Percentiles rank a stretch among this genome's conserved stretches.
phyloP scores from a whole-genome alignment of 1,284 basidiomycete genomes.

The Irpex lacteus region DNA sequence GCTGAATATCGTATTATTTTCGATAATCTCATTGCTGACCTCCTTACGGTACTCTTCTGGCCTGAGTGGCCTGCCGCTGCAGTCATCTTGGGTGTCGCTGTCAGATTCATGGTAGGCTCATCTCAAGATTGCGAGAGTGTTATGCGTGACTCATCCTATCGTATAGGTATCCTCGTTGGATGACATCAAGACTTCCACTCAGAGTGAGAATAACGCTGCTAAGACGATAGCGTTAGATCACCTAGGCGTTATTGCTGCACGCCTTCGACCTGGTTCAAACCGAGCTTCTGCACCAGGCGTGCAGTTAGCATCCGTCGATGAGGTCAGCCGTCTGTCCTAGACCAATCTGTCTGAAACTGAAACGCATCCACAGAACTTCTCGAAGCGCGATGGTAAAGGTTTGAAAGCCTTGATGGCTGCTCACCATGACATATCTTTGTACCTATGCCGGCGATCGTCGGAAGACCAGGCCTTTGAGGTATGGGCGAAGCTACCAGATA shows the following conservation, averaged over 20 bases:
- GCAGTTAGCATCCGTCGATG: conserved; percentile 59
- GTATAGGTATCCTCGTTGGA: conserved; percentile 72
- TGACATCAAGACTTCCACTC: conserved; percentile 68
- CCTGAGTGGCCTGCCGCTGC: conserved; percentile 97
- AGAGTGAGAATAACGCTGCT: conserved; percentile 74
- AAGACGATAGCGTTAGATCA: conserved; percentile 92
- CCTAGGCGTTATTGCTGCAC: conserved; percentile 87
- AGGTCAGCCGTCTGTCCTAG: conserved; percentile 36
- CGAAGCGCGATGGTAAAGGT: conserved; percentile 45
- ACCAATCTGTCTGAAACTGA: not conserved
- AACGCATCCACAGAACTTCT: conserved; percentile 47
- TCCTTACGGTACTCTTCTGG: conserved; percentile 87
- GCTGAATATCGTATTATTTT: conserved; percentile 90
- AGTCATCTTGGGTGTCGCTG: conserved; percentile 74
- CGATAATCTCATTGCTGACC: conserved; percentile 85
- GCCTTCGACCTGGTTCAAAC: conserved; percentile 65
- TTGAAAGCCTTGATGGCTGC: conserved; percentile 56
- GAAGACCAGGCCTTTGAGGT: conserved; percentile 81
- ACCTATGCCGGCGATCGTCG: conserved; percentile 64
- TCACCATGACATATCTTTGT: conserved; percentile 61
- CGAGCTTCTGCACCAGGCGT: conserved; percentile 19
- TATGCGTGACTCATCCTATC: not conserved
- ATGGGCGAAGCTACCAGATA: conserved; percentile 18
- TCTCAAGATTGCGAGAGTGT: not conserved
- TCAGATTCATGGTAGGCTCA: conserved; percentile 75